These are phyloP conservation scores for Candida xiaguanensis DNA, from an alignment of 805 yeast species.

Conservation along the genomic window DNA sequence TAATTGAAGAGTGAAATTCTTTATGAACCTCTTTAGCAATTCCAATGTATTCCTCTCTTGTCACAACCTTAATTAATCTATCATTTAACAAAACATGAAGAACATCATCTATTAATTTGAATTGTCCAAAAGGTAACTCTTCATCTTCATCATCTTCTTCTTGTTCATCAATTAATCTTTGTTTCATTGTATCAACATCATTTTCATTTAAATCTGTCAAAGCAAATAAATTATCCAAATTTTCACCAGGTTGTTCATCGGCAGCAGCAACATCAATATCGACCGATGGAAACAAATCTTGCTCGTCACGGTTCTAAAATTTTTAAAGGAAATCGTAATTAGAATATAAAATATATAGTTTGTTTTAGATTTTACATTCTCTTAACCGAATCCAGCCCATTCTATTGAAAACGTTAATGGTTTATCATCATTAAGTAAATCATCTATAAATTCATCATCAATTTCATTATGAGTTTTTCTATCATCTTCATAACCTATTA, in stretches of 20 bases:
- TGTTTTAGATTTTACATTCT: neutral
- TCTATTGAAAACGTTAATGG: constrained; percentile 67
- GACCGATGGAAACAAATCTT: too few species aligned
- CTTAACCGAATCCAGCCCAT: constrained; percentile 94
- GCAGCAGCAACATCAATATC: too few species aligned
- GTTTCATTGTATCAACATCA: neutral
- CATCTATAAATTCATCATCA: constrained; percentile 2
- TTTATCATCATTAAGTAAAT: constrained; percentile 16
- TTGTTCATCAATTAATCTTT: neutral
- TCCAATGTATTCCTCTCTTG: neutral
- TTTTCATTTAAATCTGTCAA: neutral
- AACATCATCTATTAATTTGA: neutral
- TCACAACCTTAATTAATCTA: neutral
- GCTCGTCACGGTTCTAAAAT: too few species aligned
- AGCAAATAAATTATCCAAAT: neutral
- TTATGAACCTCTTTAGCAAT: neutral
- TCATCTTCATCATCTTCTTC: neutral
- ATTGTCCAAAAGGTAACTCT: neutral
- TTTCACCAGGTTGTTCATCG: too few species aligned
- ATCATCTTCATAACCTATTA: constrained; percentile 35
- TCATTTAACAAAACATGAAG: neutral
- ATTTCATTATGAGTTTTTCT: neutral
- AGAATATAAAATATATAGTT: too few species aligned
- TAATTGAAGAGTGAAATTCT: neutral
- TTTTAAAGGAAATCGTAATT: too few species aligned